phyloP scores from a whole-genome alignment of 352 stramenopile species.

The Globisporangium solare region DNA sequence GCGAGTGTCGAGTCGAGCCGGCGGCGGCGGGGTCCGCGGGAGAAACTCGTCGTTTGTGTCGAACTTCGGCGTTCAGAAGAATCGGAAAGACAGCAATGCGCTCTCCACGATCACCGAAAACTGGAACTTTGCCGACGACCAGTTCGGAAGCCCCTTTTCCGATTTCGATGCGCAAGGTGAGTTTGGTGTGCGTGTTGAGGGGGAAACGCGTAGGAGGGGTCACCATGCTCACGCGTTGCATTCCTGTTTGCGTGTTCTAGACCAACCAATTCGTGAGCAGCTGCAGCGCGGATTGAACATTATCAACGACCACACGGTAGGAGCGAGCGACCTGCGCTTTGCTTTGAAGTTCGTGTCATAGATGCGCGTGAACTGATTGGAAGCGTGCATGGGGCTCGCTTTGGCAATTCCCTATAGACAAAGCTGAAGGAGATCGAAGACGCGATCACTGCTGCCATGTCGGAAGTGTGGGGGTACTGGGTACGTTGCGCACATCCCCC shows the following conservation, averaged over 20 bases:
- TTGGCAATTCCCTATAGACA: conserved; percentile 30
- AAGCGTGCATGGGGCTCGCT: background rate
- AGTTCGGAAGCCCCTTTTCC: conserved; percentile 70
- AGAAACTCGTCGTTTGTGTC: conserved; percentile 72
- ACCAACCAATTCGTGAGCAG: conserved; percentile 81
- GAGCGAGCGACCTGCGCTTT: conserved; percentile 2
- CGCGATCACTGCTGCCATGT: conserved; percentile 81
- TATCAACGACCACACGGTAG: conserved; percentile 84
- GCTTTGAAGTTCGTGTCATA: background rate
- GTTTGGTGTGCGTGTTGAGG: too few relatives aligned
- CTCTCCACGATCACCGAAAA: conserved; percentile 86
- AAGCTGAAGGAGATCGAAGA: conserved; percentile 88
- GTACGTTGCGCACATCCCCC: conserved; percentile 21
- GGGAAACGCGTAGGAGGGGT: background rate
- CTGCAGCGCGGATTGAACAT: conserved; percentile 75
- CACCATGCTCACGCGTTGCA: background rate
- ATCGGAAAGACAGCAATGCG: conserved; percentile 64
- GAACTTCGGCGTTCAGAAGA: conserved; percentile 69
- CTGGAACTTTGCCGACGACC: conserved; percentile 76
- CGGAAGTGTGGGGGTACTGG: conserved; percentile 88
- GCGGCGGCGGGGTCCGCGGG: conserved; percentile 17
- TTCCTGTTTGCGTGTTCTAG: conserved; percentile 21
- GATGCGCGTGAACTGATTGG: background rate
- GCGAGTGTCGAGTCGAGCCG: conserved; percentile 37
- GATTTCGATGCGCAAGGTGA: conserved; percentile 83